Evolutionary conservation across 2,329 filamentous ascomycete genomes (phyloP).

Genomic region (Tothia fuscella): DNA sequence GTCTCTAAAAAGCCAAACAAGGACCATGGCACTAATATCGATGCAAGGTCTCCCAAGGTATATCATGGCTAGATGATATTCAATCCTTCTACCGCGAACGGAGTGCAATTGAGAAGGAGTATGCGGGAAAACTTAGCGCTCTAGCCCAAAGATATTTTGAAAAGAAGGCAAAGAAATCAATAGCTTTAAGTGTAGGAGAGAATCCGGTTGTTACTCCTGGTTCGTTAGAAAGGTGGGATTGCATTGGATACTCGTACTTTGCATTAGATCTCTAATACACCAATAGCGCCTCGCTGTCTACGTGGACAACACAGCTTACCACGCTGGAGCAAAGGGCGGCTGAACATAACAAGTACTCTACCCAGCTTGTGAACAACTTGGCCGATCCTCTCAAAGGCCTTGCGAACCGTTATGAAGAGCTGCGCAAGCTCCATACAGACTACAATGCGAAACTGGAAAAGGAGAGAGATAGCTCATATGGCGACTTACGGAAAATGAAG

Average conservation of each 20-base stretch:
- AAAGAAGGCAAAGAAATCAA: constrained; percentile 85
- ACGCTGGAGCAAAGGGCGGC: constrained; percentile 78
- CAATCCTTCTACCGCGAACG: constrained; percentile 96
- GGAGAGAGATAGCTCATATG: constrained; percentile 74
- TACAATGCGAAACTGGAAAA: constrained; percentile 81
- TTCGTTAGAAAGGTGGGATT: constrained; percentile 69
- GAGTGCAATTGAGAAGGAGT: constrained; percentile 91
- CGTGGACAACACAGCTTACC: constrained; percentile 87
- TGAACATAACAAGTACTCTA: constrained; percentile 78
- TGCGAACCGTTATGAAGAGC: constrained; percentile 67
- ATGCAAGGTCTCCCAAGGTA: constrained; percentile 74
- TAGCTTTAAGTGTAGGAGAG: constrained; percentile 83
- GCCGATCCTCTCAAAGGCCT: constrained; percentile 77
- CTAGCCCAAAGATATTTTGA: constrained; percentile 96
- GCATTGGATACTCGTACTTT: neutral
- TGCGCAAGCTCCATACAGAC: constrained; percentile 82
- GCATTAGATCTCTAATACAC: neutral
- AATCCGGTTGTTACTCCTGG: constrained; percentile 87
- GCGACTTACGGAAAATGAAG: constrained; percentile 81
- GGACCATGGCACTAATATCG: too few relatives aligned
- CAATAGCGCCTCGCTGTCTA: constrained; percentile 77
- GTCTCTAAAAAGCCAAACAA: too few relatives aligned
- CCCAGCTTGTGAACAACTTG: constrained; percentile 65
- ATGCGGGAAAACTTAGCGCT: constrained; percentile 73
- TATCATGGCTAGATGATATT: constrained; percentile 91